Percentiles rank a stretch among this genome's conserved stretches.
These are phyloP conservation scores for Capronia coronata DNA, from an alignment of 2,329 filamentous ascomycete species.

Conservation along the genomic window DNA sequence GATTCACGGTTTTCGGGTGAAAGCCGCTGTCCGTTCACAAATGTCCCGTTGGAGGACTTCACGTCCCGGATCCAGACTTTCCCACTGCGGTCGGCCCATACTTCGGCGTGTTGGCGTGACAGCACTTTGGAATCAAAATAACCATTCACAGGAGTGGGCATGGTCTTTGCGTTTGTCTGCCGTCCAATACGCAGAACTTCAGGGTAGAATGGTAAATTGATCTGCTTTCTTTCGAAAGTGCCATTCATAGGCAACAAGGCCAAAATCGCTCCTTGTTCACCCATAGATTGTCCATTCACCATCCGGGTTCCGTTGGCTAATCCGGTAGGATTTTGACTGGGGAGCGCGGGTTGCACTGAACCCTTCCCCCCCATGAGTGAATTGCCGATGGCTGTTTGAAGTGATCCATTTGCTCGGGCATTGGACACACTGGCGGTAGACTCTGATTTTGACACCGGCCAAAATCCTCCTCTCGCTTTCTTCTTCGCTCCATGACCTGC, in stretches of 20 bases:
- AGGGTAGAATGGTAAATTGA: conserved; percentile 85
- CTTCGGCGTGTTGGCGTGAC: conserved; percentile 90
- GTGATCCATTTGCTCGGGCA: conserved; percentile 55
- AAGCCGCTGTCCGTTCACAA: conserved; percentile 85
- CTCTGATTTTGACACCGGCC: conserved; percentile 61
- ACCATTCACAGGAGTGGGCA: conserved; percentile 83
- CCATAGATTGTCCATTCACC: conserved; percentile 39
- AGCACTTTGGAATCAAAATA: conserved; percentile 98
- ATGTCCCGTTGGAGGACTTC: conserved; percentile 97
- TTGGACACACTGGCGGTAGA: conserved; percentile 57
- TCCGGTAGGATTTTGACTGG: conserved; percentile 63
- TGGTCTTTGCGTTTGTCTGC: conserved; percentile 93
- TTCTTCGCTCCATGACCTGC: conserved; percentile 38
- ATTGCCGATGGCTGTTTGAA: conserved; percentile 32
- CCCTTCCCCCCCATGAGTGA: conserved; percentile 20
- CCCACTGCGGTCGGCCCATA: conserved; percentile 77
- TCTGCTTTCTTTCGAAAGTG: conserved; percentile 95
- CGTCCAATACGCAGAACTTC: conserved; percentile 91
- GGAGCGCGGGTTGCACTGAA: conserved; percentile 45
- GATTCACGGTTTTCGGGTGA: conserved; percentile 95
- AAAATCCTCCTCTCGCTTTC: conserved; percentile 49
- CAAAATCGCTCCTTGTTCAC: conserved; percentile 66
- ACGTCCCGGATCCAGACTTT: conserved; percentile 96
- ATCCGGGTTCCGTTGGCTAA: conserved; percentile 53
- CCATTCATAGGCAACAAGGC: conserved; percentile 87